Evolutionary conservation across 495 filamentous ascomycete species (phyloP).

Genomic region (Lasiosphaeria miniovina): DNA sequence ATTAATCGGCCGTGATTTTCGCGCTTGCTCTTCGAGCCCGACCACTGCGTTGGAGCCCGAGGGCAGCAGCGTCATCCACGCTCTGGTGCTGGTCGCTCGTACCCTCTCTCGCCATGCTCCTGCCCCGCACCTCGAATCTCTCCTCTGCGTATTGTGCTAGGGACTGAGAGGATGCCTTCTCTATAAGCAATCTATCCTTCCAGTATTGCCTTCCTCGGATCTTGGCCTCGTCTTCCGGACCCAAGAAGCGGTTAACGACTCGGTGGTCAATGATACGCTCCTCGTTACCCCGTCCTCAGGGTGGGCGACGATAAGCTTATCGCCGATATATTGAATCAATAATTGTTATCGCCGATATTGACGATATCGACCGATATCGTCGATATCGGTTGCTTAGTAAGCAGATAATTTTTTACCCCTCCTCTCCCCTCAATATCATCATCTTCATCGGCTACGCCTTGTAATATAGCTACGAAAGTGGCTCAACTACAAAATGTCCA

Average conservation of each 20-base stretch:
- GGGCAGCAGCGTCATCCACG: slow-evolving; percentile 9
- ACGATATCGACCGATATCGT: no score
- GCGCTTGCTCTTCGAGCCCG: slow-evolving; percentile 29
- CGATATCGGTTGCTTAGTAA: no score
- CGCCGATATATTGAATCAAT: no score
- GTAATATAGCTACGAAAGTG: no score
- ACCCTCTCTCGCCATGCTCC: not conserved
- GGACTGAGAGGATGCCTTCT: not conserved
- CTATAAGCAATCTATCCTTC: slow-evolving; percentile 15
- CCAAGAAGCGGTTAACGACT: slow-evolving; percentile 66
- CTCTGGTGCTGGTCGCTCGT: not conserved
- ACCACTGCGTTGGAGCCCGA: slow-evolving; percentile 27
- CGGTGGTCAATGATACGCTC: slow-evolving; percentile 73
- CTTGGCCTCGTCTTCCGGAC: slow-evolving; percentile 60
- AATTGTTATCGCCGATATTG: no score
- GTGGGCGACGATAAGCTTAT: no score
- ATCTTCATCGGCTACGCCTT: no score
- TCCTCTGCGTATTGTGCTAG: not conserved
- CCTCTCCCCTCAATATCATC: no score
- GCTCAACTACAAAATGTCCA: no score
- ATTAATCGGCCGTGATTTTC: slow-evolving; percentile 18
- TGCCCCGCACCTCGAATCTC: slow-evolving; percentile 1
- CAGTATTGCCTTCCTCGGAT: slow-evolving; percentile 44
- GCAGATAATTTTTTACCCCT: no score
- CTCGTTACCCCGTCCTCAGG: slow-evolving; percentile 72